Conservation (phyloP, 495 filamentous ascomycete species). For the Aspergillus incahuasiensis region DNA sequence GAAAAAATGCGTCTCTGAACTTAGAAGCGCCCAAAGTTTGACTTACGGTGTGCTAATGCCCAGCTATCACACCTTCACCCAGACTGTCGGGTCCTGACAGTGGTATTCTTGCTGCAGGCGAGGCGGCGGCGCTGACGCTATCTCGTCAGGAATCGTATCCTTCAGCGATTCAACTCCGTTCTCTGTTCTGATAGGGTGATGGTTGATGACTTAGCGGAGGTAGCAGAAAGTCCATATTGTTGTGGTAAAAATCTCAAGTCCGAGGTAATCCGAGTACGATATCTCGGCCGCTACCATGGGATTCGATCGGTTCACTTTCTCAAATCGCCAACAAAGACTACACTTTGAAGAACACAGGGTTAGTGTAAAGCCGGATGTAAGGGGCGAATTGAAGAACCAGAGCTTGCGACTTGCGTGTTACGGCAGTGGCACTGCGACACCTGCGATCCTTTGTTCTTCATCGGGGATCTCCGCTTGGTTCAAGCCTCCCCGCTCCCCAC, state of each 20-base stretch:
- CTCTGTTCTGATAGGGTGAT: constrained; percentile 1
- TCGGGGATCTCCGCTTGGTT: constrained; percentile 23
- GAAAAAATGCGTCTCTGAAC: constrained; percentile 12
- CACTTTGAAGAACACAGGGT: neutral
- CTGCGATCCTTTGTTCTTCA: constrained; percentile 17
- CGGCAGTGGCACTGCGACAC: neutral
- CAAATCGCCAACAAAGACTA: neutral
- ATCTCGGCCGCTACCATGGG: neutral
- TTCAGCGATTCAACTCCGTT: constrained; percentile 10
- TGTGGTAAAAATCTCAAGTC: no score
- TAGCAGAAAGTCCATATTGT: neutral
- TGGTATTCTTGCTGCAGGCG: constrained; percentile 17
- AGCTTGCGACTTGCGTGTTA: neutral
- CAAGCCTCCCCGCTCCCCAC: constrained; percentile 7
- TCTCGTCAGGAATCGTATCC: constrained; percentile 10
- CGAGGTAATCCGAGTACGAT: neutral
- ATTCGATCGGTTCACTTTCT: neutral
- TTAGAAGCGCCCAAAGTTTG: constrained; percentile 15
- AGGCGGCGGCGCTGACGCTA: constrained; percentile 10
- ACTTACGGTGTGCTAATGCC: constrained; percentile 21
- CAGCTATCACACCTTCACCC: constrained; percentile 24
- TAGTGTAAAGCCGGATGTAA: neutral
- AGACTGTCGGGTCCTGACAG: constrained; percentile 26
- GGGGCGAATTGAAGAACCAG: neutral
- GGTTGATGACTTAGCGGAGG: neutral